Conservation (phyloP, 2,329 filamentous ascomycete species). For the Rhynchosporium secalis region DNA sequence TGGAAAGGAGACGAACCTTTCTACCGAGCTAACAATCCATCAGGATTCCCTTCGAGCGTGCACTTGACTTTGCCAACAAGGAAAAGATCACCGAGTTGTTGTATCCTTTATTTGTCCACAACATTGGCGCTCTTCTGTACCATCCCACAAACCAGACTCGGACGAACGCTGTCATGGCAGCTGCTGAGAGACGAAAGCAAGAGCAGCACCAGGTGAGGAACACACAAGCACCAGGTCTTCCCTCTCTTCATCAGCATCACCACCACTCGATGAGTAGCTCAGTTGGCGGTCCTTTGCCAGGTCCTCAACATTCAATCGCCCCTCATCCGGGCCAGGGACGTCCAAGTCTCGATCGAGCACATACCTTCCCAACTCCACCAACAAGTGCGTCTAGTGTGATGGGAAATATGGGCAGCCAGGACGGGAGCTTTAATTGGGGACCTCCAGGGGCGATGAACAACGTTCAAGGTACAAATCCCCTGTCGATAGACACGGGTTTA, state of each 20-base stretch:
- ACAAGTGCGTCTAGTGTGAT: conserved; percentile 89
- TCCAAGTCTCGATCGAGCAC: conserved; percentile 77
- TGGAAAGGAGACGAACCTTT: conserved; percentile 45
- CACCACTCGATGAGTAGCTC: conserved; percentile 63
- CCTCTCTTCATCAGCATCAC: conserved; percentile 68
- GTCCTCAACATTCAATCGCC: conserved; percentile 52
- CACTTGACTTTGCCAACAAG: conserved; percentile 96
- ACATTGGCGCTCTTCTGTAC: conserved; percentile 90
- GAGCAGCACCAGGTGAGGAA: conserved; percentile 67
- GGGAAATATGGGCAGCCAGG: conserved; percentile 68
- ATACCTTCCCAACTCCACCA: conserved; percentile 92
- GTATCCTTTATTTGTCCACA: conserved; percentile 94
- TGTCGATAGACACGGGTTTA: conserved; percentile 79
- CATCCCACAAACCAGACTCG: conserved; percentile 85
- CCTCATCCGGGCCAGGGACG: conserved; percentile 73
- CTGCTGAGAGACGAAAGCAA: conserved; percentile 74
- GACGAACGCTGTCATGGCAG: conserved; percentile 84
- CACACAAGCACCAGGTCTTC: conserved; percentile 58
- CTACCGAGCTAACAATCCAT: conserved; percentile 48
- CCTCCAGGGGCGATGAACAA: conserved; percentile 58
- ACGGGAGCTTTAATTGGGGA: conserved; percentile 78
- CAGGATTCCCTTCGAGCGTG: conserved; percentile 96
- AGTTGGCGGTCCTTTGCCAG: conserved; percentile 52
- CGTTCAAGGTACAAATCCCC: conserved; percentile 64
- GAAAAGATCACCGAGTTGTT: conserved; percentile 95